phyloP scores from a whole-genome alignment of 768 basidiomycete species.

The Kwoniella sp. region DNA sequence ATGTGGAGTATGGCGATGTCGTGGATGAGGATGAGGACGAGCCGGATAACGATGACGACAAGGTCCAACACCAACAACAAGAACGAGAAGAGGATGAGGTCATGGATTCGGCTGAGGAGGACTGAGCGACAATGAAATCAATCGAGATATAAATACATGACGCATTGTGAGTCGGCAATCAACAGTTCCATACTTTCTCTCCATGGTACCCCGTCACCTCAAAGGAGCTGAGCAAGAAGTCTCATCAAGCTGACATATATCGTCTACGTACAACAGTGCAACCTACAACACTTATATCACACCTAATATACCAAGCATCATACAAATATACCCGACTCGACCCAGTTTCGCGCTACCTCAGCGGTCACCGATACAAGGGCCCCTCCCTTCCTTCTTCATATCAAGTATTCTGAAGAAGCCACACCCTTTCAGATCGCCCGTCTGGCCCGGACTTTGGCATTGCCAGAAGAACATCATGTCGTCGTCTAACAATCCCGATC shows the following conservation, averaged over 20 bases:
- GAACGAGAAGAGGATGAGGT: constrained; percentile 5
- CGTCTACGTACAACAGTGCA: neutral
- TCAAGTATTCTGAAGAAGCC: constrained; percentile 55
- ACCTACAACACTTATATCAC: neutral
- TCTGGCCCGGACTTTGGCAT: constrained; percentile 50
- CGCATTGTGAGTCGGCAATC: neutral
- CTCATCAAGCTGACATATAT: constrained; percentile 4
- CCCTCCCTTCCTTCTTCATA: constrained; percentile 48
- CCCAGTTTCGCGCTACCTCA: no score
- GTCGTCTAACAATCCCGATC: constrained; percentile 24
- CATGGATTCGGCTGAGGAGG: constrained; percentile 10
- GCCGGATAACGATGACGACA: constrained; percentile 40
- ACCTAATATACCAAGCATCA: constrained; percentile 17
- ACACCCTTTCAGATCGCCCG: constrained; percentile 54
- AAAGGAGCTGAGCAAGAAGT: no score
- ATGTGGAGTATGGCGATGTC: constrained; percentile 49
- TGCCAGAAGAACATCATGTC: constrained; percentile 55
- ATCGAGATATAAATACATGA: no score
- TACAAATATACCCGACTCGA: no score
- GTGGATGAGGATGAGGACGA: constrained; percentile 42
- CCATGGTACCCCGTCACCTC: no score
- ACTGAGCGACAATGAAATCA: neutral
- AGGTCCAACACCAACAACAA: neutral
- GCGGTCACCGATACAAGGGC: constrained; percentile 45
- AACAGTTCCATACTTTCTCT: neutral